Conservation (phyloP, 1,284 basidiomycete species). For the Apiotrichum montevideense region DNA sequence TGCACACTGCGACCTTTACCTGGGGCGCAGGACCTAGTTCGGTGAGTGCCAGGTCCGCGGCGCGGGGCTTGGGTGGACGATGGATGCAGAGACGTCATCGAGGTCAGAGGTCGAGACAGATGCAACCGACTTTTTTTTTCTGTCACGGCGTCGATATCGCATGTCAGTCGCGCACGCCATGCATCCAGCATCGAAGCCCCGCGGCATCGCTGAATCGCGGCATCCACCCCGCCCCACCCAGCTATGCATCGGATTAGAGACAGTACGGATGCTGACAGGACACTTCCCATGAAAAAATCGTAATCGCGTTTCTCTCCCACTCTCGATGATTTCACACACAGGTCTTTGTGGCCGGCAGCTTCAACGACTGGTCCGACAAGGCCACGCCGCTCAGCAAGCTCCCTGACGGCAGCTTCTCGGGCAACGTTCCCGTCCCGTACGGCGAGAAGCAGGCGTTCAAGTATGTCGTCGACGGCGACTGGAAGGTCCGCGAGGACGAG, state of each 20-base stretch:
- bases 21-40: constrained; percentile 41
- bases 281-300: too few relatives aligned
- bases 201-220: too few relatives aligned
- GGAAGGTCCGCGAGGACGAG: constrained; percentile 48
- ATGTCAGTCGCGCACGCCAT: too few relatives aligned
- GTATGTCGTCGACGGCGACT: constrained; percentile 47
- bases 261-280: too few relatives aligned
- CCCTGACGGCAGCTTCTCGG: constrained; percentile 36
- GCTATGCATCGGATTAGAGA: too few relatives aligned
- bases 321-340: constrained; percentile 2
- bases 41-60: constrained; percentile 22
- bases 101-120: background rate
- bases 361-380: constrained; percentile 45
- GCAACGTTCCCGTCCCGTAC: constrained; percentile 34
- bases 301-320: background rate
- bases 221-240: too few relatives aligned
- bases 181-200: too few relatives aligned
- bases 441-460: constrained; percentile 47
- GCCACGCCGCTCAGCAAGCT: constrained; percentile 38
- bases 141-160: too few relatives aligned
- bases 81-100: background rate
- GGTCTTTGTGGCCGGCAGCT: constrained; percentile 44
- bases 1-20: constrained; percentile 36
- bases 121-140: background rate
- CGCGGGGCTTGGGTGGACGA: too few relatives aligned